These are phyloP conservation scores for Eudorina sp. DNA, from an alignment of 139 green algal genomes.

Conservation along the genomic window DNA sequence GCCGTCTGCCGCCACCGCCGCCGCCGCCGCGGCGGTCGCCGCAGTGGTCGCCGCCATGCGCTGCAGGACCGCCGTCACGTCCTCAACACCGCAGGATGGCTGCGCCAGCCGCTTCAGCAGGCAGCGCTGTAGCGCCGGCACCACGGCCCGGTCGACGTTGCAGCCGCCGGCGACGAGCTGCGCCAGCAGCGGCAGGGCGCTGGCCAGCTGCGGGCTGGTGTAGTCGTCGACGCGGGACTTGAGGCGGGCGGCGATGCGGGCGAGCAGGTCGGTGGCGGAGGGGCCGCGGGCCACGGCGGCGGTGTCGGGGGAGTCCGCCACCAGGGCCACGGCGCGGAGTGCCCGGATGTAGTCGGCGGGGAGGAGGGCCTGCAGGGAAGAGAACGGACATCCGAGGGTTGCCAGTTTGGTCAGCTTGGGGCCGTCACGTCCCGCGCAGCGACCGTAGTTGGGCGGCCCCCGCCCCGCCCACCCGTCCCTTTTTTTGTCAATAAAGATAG, in stretches of 20 bases:
- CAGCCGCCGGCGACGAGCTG: neutral
- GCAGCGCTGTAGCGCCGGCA: neutral
- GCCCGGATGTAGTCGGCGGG: neutral
- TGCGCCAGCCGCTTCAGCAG: neutral
- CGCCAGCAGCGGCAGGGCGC: neutral
- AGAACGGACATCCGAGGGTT: neutral
- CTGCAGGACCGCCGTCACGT: neutral
- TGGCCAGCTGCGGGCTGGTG: neutral
- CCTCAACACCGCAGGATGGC: neutral
- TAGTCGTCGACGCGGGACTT: neutral
- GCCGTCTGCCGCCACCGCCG: neutral
- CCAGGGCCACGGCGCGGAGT: neutral
- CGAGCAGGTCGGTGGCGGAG: neutral
- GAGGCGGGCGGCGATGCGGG: neutral
- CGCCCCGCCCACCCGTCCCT: neutral
- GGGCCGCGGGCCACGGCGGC: neutral
- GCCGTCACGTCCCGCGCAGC: neutral
- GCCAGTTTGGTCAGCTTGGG: no score
- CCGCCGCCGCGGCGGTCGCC: neutral
- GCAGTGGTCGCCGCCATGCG: neutral
- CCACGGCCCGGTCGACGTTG: constrained; percentile 18
- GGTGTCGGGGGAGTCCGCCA: neutral
- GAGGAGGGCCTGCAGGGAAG: neutral
- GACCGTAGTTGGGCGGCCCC: neutral
- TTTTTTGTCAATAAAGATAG: neutral